Evolutionary conservation across 2,329 filamentous ascomycete genomes (phyloP).

Genomic region (Periconia sp.): DNA sequence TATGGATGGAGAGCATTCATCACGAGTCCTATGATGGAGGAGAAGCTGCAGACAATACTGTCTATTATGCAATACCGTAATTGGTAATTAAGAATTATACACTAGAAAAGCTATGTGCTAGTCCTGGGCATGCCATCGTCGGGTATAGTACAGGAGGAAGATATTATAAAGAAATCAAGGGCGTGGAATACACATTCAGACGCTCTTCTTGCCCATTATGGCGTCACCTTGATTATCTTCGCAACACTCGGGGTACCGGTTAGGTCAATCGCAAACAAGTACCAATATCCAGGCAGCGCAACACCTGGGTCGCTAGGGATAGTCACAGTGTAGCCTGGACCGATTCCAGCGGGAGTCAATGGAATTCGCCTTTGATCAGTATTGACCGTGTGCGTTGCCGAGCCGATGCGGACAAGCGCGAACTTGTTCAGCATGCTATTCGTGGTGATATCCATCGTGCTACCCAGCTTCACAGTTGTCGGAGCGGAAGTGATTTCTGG

Average conservation of each 20-base stretch:
- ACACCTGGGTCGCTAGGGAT: background rate
- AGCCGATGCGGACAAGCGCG: constrained; percentile 30
- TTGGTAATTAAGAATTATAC: background rate
- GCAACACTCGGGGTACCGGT: background rate
- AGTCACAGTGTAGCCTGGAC: background rate
- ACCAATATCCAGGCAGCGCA: background rate
- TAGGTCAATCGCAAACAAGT: background rate
- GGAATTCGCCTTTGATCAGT: constrained; percentile 34
- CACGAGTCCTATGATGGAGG: background rate
- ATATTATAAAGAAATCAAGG: too few relatives aligned
- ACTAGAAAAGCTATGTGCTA: too few relatives aligned
- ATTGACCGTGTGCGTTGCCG: constrained; percentile 36
- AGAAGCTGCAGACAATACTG: background rate
- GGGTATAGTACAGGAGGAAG: too few relatives aligned
- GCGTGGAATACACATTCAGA: too few relatives aligned
- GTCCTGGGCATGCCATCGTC: too few relatives aligned
- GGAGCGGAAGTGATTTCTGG: constrained; percentile 19
- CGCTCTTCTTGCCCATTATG: constrained; percentile 12
- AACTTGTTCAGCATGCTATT: constrained; percentile 13
- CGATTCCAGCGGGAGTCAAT: constrained; percentile 6
- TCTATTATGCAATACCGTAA: background rate
- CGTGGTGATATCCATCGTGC: constrained; percentile 17
- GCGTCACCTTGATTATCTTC: background rate
- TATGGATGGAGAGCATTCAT: background rate
- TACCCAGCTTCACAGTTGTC: constrained; percentile 25